Base-by-base conservation (phyloP, 179 eudicot genomes). In the Nepenthes alata region DNA sequence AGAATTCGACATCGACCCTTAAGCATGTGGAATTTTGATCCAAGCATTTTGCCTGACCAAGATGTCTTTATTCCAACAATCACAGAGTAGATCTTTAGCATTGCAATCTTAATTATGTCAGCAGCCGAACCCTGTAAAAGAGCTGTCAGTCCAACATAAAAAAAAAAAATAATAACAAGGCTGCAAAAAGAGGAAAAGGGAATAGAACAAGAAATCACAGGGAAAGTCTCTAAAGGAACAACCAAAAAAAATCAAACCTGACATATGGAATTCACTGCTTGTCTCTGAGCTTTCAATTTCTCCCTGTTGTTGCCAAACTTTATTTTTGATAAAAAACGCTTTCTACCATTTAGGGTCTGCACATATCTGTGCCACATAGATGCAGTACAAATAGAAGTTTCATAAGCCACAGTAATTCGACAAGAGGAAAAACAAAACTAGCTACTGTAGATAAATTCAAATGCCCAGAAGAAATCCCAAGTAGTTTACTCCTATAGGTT, bases 191-290 rank as follows among this genome's bases (percentile, higher is more conserved):
- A 12, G 6, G 14, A 55, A 5, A 60, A 25, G 50, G 12, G n/a
- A 6, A 44, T 11, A 14, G 10, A 60, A 56, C 6, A 0, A 37
- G 47, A 38, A 45, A 37, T 35, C 35, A 34, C 35, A 58, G 11
- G 5, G 4, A 9, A 37, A 7, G 5, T 25, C 25, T 25, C 34
- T 9, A 34, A 55, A 14, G 55, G 16, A 12, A 14, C 7, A 66
- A 10, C 36, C 5, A 37, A 55, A 50, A 49, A 47, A 62, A 35
- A 41, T 35, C 45, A 50, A 69, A 89, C 98, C 93, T 89, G 98
- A 79, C 98, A 93, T 62, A 89, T 93, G 35, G 98, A 93, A 80
- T 93, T 93, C 69, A 93, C 96, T 61, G 98, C 98, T 80, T 93
- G 98, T 72, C 98, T 78, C 80, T 93, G 84, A 60, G 98, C 98